Evolutionary conservation across 202 grass and related monocot species (phyloP), one percentile per base, ranked within the genome.

Genomic region (Digitaria exilis): DNA sequence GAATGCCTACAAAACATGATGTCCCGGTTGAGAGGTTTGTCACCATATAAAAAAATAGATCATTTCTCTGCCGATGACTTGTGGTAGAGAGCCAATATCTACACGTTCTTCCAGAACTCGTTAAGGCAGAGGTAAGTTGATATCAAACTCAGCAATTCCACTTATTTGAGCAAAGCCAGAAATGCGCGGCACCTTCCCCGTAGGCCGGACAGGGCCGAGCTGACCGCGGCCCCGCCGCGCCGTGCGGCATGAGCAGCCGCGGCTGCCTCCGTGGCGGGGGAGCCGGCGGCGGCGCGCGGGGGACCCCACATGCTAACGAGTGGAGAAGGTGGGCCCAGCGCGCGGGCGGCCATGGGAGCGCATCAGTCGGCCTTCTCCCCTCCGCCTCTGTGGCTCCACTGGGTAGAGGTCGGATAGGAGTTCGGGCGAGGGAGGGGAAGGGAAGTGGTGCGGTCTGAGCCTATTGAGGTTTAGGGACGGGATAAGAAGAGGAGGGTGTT

Each of bases 1-100:
- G 42, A 82, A 64, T 82, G 88, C 79, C 88, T 89, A 43, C 5
- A 28, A 22, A 67, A 79, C 28, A 74, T 13, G 59, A 84, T 55
- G 22, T 21, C n/a, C n/a, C n/a, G 49, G 44, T 29, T 61, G 26
- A 76, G 35, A 60, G 14, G 39, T 13, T 13, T 7, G 35, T 60
- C 54, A 45, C n/a, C 37, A 21, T 21, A 76, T 11, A 61, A 44
- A 45, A 75, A 61, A 19, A 57, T 75, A 35, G 24, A 44, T 28
- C 35, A 76, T 61, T 52, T 76, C 52, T 76, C 55, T 18, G 61
- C 29, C 50, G 28, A 4, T 69, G 13, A 68, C 63, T 68, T 39
- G 32, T 39, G 51, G 10, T 21, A 22, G 39, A 57, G 72, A 75
- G 71, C 12, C 10, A 24, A 31, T 19, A 74, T 56, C 50, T 24